Evolutionary conservation across 2,329 filamentous ascomycete genomes (phyloP), one percentile per base, ranked within the genome.

Genomic region (Ophiocordyceps camponoti-leonardi): DNA sequence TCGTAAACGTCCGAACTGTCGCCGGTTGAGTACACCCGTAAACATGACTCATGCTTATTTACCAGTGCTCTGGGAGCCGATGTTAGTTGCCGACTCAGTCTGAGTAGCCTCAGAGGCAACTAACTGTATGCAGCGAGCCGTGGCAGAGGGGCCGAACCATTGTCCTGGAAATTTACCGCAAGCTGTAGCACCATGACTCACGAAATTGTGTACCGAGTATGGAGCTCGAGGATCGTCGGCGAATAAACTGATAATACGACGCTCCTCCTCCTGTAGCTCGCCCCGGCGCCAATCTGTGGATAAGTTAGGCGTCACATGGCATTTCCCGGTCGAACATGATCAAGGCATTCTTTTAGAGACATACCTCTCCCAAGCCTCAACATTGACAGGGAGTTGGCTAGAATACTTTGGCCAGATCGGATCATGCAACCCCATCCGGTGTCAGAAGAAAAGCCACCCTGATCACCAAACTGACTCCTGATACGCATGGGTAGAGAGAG

Each of bases 341-440:
- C 44, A 26, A 18, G 18, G 14, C 8, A 12, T 16, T 5, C 11
- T 46, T 49, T 12, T 39, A 4, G 20, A 6, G 3, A 14, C 64
- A 50, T 70, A 87, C 85, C 83, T 73, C 92, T 78, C 19, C 92
- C 90, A 20, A 95, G 66, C 37, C 74, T 70, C 43, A 88, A 66
- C 46, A 83, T 72, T 18, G 77, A 65, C 54, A 96, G 69, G 1
- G 90, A 74, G 62, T 96, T 98, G 41, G 90, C 90, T 40, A 98
- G 69, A 23, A 98, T 71, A 56, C 86, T 90, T 66, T 98, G 92
- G 4, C 92, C 92, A 6, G 90, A 95, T 48, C 92, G 73, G 54
- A 98, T 96, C 92, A 98, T 98, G 58, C 92, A 98, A 0, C 92
- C 92, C 87, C 93, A 98, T 44, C 92, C 92, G 11, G 86, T 88